phyloP scores from a whole-genome alignment of 1,284 basidiomycete genomes.

The Cutaneotrichosporon cutaneum region DNA sequence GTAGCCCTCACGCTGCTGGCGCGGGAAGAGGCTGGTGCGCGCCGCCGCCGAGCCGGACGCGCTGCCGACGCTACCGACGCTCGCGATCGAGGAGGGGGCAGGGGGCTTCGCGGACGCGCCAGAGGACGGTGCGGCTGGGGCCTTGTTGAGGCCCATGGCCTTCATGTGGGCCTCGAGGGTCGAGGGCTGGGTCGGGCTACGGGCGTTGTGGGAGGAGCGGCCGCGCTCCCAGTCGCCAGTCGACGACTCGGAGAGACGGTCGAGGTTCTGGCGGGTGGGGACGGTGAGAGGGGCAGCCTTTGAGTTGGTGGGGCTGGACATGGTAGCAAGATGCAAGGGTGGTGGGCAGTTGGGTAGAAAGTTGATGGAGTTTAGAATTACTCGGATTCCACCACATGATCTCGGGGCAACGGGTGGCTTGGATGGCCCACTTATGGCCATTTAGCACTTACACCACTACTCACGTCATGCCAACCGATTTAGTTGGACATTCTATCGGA shows the following conservation, averaged over 20 bases:
- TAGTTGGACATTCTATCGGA: no score
- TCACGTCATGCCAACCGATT: not conserved
- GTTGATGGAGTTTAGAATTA: not conserved
- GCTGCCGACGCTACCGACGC: not conserved
- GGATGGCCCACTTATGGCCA: no score
- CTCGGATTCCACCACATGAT: constrained; percentile 4
- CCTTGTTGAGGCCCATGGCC: constrained; percentile 8
- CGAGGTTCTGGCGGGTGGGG: constrained; percentile 39
- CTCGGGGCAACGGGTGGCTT: not conserved
- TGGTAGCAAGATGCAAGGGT: constrained; percentile 7
- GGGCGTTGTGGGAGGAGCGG: constrained; percentile 36
- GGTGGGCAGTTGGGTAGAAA: not conserved
- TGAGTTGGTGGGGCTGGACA: constrained; percentile 12
- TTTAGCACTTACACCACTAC: not conserved
- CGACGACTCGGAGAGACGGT: constrained; percentile 46
- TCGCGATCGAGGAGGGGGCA: constrained; percentile 1
- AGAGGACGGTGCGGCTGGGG: not conserved
- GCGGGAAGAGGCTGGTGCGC: constrained; percentile 16
- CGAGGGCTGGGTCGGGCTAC: constrained; percentile 34
- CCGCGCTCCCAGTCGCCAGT: constrained; percentile 52
- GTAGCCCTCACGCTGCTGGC: constrained; percentile 64
- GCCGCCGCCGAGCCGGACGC: constrained; percentile 1
- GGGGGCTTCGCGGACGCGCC: not conserved
- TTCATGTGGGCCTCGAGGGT: constrained; percentile 25
- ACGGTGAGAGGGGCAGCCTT: constrained; percentile 27